phyloP scores from a whole-genome alignment of 2,329 filamentous ascomycete genomes.

The Exserohilum rostratum region DNA sequence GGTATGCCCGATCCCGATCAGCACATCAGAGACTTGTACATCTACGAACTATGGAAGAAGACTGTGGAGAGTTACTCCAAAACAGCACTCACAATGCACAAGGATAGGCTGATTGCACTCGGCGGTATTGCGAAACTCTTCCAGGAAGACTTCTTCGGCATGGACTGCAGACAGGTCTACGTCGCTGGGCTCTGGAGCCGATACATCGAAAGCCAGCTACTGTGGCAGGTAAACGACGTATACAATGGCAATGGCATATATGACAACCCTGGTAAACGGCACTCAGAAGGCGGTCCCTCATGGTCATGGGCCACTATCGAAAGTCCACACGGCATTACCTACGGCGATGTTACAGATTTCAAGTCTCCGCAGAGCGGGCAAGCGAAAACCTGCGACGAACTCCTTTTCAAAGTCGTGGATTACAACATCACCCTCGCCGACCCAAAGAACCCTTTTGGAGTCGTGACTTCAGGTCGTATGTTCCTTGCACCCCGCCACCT shows the following conservation, averaged over 20 bases:
- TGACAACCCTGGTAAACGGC: constrained; percentile 3
- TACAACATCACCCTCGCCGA: constrained; percentile 69
- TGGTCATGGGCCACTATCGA: constrained; percentile 30
- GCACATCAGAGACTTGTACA: constrained; percentile 6
- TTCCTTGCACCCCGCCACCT: constrained; percentile 8
- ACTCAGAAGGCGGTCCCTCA: constrained; percentile 17
- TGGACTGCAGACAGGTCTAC: constrained; percentile 6
- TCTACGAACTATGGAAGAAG: constrained; percentile 20
- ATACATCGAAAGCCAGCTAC: constrained; percentile 22
- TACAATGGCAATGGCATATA: constrained; percentile 1
- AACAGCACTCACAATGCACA: constrained; percentile 7
- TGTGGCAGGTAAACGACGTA: constrained; percentile 19
- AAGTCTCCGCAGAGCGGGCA: background rate
- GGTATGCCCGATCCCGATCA: constrained; percentile 5
- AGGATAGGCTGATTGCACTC: constrained; percentile 26
- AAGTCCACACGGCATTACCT: constrained; percentile 20
- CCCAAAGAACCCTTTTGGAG: constrained; percentile 65
- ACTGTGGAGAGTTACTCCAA: constrained; percentile 25
- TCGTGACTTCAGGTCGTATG: background rate
- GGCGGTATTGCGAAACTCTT: constrained; percentile 20
- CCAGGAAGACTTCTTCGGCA: background rate
- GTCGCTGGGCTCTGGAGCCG: constrained; percentile 25
- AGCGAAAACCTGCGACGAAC: background rate
- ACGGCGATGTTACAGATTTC: constrained; percentile 18
- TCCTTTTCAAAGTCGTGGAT: constrained; percentile 4